Base-by-base conservation (phyloP, 805 yeast species). In the Suhomyces prunicola region DNA sequence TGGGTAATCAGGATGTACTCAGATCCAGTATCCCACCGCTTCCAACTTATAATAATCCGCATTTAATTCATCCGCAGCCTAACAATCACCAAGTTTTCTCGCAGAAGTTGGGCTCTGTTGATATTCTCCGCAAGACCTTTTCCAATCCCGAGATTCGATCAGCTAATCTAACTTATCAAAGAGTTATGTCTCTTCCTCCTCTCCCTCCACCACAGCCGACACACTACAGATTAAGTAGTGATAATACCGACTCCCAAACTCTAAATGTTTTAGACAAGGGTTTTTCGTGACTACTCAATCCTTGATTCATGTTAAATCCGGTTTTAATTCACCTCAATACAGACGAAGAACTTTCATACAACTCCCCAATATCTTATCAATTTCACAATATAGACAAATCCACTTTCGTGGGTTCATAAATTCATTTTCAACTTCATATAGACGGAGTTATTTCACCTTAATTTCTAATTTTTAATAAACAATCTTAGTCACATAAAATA, bases 191-290 rank as follows among this genome's bases (percentile, higher is more conserved):
- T 44, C 45, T 48, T 15, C 48, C 44, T 15, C 47, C 41, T 5
- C 54, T 2, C 54, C 54, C 54, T 27, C 54, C 46, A 13, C 41
- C 44, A 23, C 46, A 31, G 12, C 33, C 48, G 6, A 26, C 48
- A 17, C 47, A 41, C n/a, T 49, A 41, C 51, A 41, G 54, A 24
- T 9, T 31, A 22, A 47, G 56, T 13, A 53, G 50, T 41, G 50
- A 58, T 15, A 40, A 40, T 44, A 55, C 51, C 33, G 65, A 27
- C 29, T 27, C 29, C 10, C 58, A 58, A 35, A 56, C 63, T 8
- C 48, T 62, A 29, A 55, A 58, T 42, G 61, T 61, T 13, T 51
- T 63, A 15, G 67, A 63, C 42, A 57, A 49, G 47, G 57, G 56
- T n/a, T 62, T 63, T 52, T 15, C 41, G 17, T 27, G 29, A 26